A percentile compares a stretch with the other conserved stretches of the same genome.
Conservation (phyloP, 768 basidiomycete genomes). For the Neoboletus brunneissimus region DNA sequence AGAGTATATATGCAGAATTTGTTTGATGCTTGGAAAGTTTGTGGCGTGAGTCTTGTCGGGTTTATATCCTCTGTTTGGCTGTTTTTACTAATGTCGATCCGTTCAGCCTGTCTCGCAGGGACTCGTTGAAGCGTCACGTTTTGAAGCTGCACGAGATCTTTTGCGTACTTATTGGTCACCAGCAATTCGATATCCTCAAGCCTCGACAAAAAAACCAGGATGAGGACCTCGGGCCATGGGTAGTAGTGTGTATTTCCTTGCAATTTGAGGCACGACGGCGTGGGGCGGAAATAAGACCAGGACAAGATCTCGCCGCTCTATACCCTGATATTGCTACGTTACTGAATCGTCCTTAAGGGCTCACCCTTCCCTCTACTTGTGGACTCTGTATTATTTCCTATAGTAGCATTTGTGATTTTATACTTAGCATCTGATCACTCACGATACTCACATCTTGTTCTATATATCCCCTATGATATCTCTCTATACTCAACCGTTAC, state of each 20-base stretch:
- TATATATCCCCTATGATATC: background rate
- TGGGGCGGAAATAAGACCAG: background rate
- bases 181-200: background rate
- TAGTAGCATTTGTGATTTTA: background rate
- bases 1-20: background rate
- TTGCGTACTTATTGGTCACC: background rate
- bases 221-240: background rate
- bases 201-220: background rate
- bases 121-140: constrained; percentile 9
- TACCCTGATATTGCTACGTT: background rate
- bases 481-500: background rate
- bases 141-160: background rate
- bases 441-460: background rate
- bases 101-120: constrained; percentile 6
- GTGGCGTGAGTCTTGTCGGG: background rate
- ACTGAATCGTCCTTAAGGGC: background rate
- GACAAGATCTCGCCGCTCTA: background rate
- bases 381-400: background rate
- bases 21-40: background rate
- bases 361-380: background rate
- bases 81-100: background rate
- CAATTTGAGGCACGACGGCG: background rate
- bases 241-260: background rate
- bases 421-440: no score
- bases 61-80: no score